Conservation (phyloP, 1,284 basidiomycete species). For the Exobasidium cylindrosporum region DNA sequence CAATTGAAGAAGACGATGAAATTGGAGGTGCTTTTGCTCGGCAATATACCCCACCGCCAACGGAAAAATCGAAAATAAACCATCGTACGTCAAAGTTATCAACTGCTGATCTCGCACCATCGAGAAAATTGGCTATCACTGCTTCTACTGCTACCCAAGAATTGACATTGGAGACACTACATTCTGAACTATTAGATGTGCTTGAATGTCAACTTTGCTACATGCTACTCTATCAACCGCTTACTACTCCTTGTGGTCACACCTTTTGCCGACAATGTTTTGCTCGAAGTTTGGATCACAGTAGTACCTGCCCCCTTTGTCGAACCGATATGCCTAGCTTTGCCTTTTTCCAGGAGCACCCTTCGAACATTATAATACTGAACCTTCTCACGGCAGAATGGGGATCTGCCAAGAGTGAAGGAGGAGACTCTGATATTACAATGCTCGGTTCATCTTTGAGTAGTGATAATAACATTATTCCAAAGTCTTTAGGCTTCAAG, state of each 20-base stretch:
- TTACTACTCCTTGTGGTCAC: slow-evolving; percentile 91
- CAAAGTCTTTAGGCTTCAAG: slow-evolving; percentile 26
- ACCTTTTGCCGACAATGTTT: slow-evolving; percentile 88
- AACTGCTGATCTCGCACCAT: too few species aligned
- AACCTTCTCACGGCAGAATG: slow-evolving; percentile 27
- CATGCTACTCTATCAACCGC: slow-evolving; percentile 74
- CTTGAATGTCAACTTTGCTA: slow-evolving; percentile 89
- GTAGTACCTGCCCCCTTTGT: slow-evolving; percentile 76
- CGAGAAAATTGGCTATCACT: too few species aligned
- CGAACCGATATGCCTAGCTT: slow-evolving; percentile 71
- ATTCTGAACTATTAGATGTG: slow-evolving; percentile 66
- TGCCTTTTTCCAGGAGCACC: slow-evolving; percentile 73
- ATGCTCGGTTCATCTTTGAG: not conserved
- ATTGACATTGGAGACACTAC: slow-evolving; percentile 17
- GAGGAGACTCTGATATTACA: not conserved
- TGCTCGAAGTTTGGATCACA: slow-evolving; percentile 83
- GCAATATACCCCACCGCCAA: slow-evolving; percentile 1
- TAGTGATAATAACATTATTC: slow-evolving; percentile 4
- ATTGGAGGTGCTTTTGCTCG: slow-evolving; percentile 39
- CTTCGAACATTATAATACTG: slow-evolving; percentile 28
- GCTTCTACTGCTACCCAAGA: not conserved
- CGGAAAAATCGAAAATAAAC: not conserved
- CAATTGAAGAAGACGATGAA: slow-evolving; percentile 19
- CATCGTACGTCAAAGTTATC: too few species aligned
- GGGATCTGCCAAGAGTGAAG: not conserved